Evolutionary conservation across 768 basidiomycete species (phyloP).

Genomic region (Russula olivacea): DNA sequence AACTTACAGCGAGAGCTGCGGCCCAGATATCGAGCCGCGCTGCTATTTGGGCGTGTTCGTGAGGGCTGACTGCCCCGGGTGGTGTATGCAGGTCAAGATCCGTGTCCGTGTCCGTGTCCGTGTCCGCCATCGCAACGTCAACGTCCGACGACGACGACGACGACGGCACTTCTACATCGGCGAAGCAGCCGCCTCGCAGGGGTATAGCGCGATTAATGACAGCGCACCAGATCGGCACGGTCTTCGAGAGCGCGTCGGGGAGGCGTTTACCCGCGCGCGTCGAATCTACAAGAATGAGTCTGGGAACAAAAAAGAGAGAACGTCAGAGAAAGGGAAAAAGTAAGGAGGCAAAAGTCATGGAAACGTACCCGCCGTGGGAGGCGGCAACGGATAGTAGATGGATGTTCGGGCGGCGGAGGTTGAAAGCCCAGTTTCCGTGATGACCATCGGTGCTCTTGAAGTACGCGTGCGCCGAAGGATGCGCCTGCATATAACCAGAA

Average conservation of each 20-base stretch:
- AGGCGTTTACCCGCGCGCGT: constrained; percentile 90
- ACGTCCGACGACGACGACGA: constrained; percentile 36
- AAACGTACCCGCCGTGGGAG: constrained; percentile 52
- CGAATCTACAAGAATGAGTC: constrained; percentile 84
- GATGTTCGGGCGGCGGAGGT: constrained; percentile 76
- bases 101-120: background rate
- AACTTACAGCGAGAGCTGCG: constrained; percentile 50
- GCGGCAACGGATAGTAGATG: constrained; percentile 59
- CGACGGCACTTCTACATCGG: too few species aligned
- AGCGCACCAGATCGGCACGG: constrained; percentile 91
- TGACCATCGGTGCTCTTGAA: constrained; percentile 95
- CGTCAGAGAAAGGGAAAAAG: background rate
- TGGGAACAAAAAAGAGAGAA: constrained; percentile 28
- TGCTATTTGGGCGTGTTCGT: constrained; percentile 81
- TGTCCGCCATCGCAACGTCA: constrained; percentile 37
- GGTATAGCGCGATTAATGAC: constrained; percentile 68
- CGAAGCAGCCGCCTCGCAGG: constrained; percentile 23
- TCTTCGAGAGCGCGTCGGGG: constrained; percentile 87
- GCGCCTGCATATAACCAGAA: constrained; percentile 26
- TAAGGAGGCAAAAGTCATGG: too few species aligned
- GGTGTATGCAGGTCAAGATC: constrained; percentile 56
- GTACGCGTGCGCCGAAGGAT: constrained; percentile 49
- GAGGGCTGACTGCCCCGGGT: constrained; percentile 55
- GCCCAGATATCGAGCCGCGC: constrained; percentile 62
- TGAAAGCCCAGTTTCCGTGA: constrained; percentile 79